Evolutionary conservation across 2,329 filamentous ascomycete genomes (phyloP).

Genomic region (Phaeoacremonium minimum): DNA sequence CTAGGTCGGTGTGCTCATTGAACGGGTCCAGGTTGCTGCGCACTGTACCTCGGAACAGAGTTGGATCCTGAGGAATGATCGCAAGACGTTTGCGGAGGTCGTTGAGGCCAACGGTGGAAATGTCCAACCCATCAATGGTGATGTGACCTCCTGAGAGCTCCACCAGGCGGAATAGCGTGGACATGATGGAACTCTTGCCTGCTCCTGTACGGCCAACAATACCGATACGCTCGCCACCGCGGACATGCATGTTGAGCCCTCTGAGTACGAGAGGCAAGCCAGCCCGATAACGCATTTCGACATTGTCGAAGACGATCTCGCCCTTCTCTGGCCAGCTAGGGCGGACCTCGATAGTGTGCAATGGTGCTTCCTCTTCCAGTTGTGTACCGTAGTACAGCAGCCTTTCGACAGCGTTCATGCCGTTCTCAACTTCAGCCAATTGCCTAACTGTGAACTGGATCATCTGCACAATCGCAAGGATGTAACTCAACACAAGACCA

Average conservation of each 20-base stretch:
- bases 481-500: conserved; percentile 88
- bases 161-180: conserved; percentile 57
- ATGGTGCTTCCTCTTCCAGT: conserved; percentile 84
- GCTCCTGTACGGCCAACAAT: conserved; percentile 63
- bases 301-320: conserved; percentile 71
- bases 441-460: conserved; percentile 94
- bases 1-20: conserved; percentile 70
- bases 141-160: conserved; percentile 37
- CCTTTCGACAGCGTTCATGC: conserved; percentile 95
- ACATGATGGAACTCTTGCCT: conserved; percentile 63
- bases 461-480: conserved; percentile 89
- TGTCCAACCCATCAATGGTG: conserved; percentile 43
- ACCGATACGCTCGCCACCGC: conserved; percentile 73
- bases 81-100: conserved; percentile 57
- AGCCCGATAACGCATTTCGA: conserved; percentile 73
- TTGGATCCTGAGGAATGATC: conserved; percentile 66
- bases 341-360: conserved; percentile 70
- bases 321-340: conserved; percentile 81
- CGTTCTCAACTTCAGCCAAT: conserved; percentile 92
- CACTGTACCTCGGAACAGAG: conserved; percentile 67
- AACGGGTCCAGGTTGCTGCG: conserved; percentile 80
- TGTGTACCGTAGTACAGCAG: conserved; percentile 84
- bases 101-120: conserved; percentile 54
- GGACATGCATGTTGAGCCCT: conserved; percentile 67
- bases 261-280: conserved; percentile 70